Evolutionary conservation across 2,329 filamentous ascomycete genomes (phyloP).

Genomic region (Penicillium sp.): DNA sequence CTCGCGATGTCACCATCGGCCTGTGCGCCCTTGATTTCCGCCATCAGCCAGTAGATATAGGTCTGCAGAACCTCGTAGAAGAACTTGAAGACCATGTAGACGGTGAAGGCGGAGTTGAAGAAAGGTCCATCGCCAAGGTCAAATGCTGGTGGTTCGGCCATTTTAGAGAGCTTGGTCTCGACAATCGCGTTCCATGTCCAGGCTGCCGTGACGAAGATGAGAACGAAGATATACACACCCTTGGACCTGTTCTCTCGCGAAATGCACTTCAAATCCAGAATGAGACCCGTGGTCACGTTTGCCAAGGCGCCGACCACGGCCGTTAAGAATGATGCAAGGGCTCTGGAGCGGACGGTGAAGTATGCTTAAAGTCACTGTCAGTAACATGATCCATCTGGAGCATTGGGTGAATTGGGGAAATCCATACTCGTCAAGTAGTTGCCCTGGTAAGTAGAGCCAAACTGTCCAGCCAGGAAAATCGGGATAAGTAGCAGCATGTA

Average conservation of each 20-base stretch:
- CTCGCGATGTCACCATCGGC: conserved; percentile 32
- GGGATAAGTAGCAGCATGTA: conserved; percentile 53
- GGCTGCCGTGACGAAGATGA: conserved; percentile 44
- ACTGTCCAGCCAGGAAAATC: conserved; percentile 53
- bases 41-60: conserved; percentile 56
- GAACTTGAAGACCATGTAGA: conserved; percentile 53
- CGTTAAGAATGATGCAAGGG: conserved; percentile 46
- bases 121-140: conserved; percentile 29
- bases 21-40: conserved; percentile 27
- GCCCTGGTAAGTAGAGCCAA: conserved; percentile 54
- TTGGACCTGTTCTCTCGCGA: conserved; percentile 47
- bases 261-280: conserved; percentile 43
- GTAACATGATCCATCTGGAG: background rate
- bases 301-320: conserved; percentile 50
- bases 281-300: conserved; percentile 21
- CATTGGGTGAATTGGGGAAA: background rate
- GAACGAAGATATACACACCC: conserved; percentile 46
- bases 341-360: conserved; percentile 53
- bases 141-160: conserved; percentile 49
- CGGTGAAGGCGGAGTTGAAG: conserved; percentile 44
- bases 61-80: conserved; percentile 56
- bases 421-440: conserved; percentile 50
- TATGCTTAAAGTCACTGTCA: conserved; percentile 33
- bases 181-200: conserved; percentile 54
- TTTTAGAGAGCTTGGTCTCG: conserved; percentile 48